Evolutionary conservation across 2,329 filamentous ascomycete genomes (phyloP), one percentile per base, ranked within the genome.

Genomic region (Sporothrix protearum): DNA sequence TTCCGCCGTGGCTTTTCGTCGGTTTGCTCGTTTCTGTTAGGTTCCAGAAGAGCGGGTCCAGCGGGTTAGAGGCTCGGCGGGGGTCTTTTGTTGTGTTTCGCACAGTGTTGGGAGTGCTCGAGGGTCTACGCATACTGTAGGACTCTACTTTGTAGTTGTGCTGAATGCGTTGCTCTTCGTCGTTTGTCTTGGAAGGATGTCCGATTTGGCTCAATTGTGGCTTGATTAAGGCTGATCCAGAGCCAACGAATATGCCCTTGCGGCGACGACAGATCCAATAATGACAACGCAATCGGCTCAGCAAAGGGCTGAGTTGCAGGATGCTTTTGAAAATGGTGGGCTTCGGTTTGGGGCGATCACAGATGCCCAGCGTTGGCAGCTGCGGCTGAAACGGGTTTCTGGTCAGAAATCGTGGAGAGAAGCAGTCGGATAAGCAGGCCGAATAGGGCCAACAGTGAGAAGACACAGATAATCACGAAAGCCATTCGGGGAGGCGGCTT

Each of bases 1-100:
- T 22, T 53, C 4, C 6, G 39, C 39, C 30, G 25, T 49, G 14
- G 22, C 68, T 49, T 16, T 33, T 33, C 16, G 19, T 55, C 30
- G 33, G 12, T 39, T 61, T 25, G 57, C 9, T 61, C 57, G 33
- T 63, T 64, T 45, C 28, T 45, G 45, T 61, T 55, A 47, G 33
- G 59, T 67, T 66, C 59, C 70, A 71, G 51, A 71, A 49, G 61
- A 68, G 70, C 70, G 70, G 70, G 70, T 55, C 70, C 30, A 42
- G 53, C 57, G 68, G 30, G 10, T 49, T n/a, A 42, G 19, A 47
- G 39, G n/a, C 42, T 42, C 25, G 22, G 22, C 8, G n/a, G 12
- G 49, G 9, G 49, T 25, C 39, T 45, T 45, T 45, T 51, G 42
- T 9, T 16, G 33, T 68, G 28, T 55, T 36, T 36, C 47, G 30